These are phyloP conservation scores for Parastagonospora nodorum DNA, from an alignment of 2,329 filamentous ascomycete species.

Conservation along the genomic window DNA sequence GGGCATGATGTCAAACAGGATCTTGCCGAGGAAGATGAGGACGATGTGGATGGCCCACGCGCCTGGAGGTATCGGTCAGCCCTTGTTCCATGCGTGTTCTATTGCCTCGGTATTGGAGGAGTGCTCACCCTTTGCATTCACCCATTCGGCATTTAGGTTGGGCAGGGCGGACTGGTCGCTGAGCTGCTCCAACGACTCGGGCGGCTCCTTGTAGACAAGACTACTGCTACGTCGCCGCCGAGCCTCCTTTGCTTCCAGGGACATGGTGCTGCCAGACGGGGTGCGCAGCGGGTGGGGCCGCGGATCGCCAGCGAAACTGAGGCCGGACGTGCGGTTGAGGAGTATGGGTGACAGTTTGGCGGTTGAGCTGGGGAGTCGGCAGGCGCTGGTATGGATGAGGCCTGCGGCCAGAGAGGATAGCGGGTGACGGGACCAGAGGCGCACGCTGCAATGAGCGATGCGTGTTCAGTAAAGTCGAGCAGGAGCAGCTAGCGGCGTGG, in stretches of 20 bases:
- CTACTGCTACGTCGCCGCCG: slow-evolving; percentile 95
- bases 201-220: slow-evolving; percentile 96
- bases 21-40: slow-evolving; percentile 87
- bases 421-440: slow-evolving; percentile 3
- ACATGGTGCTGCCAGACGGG: slow-evolving; percentile 34
- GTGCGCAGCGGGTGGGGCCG: slow-evolving; percentile 51
- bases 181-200: slow-evolving; percentile 95
- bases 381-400: slow-evolving; percentile 59
- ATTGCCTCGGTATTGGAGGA: not conserved
- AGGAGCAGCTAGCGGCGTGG: slow-evolving; percentile 14
- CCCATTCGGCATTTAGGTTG: slow-evolving; percentile 98
- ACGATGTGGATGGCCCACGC: slow-evolving; percentile 98
- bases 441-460: not conserved
- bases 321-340: slow-evolving; percentile 74
- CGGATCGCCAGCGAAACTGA: slow-evolving; percentile 86
- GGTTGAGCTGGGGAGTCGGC: slow-evolving; percentile 62
- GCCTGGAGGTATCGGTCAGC: slow-evolving; percentile 59
- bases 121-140: slow-evolving; percentile 96
- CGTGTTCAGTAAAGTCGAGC: slow-evolving; percentile 6
- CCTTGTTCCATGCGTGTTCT: not conserved
- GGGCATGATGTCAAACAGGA: slow-evolving; percentile 95
- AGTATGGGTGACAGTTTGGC: slow-evolving; percentile 96
- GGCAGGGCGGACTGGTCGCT: slow-evolving; percentile 94
- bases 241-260: slow-evolving; percentile 59
- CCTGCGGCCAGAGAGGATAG: slow-evolving; percentile 5